Evolutionary conservation across 139 green algal species (phyloP).

Genomic region (Chlamydomonas sp.): DNA sequence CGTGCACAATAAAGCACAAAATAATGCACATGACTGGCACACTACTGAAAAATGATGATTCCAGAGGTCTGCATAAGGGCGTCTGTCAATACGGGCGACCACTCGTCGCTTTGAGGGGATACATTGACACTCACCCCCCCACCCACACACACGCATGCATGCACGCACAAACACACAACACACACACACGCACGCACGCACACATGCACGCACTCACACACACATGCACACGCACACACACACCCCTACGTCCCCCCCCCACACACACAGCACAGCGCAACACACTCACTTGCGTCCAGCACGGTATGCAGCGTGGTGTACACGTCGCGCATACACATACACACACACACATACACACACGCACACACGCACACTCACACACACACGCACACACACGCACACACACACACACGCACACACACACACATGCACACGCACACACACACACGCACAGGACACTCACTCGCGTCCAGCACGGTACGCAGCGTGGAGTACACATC

Average conservation of each 20-base stretch:
- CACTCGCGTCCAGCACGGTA: background rate
- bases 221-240: too few species aligned
- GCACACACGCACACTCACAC: background rate
- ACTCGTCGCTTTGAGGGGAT: too few species aligned
- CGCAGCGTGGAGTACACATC: background rate
- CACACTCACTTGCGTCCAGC: too few species aligned
- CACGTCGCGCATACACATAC: background rate
- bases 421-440: background rate
- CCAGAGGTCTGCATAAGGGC: background rate
- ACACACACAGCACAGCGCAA: too few species aligned
- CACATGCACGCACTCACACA: too few species aligned
- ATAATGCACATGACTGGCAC: background rate
- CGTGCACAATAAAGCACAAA: background rate
- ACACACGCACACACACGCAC: background rate
- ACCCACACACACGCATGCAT: too few species aligned
- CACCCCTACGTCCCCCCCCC: too few species aligned
- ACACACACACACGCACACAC: background rate
- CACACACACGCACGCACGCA: too few species aligned
- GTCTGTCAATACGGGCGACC: background rate
- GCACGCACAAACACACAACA: too few species aligned
- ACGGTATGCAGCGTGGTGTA: background rate
- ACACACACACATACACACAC: background rate
- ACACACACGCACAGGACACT: background rate
- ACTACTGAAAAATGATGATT: background rate
- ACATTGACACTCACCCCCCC: too few species aligned